Percentiles rank a stretch among this genome's conserved stretches.
Evolutionary conservation across 345 rosid genomes (phyloP).

Genomic region (Eutrema yunnanense): DNA sequence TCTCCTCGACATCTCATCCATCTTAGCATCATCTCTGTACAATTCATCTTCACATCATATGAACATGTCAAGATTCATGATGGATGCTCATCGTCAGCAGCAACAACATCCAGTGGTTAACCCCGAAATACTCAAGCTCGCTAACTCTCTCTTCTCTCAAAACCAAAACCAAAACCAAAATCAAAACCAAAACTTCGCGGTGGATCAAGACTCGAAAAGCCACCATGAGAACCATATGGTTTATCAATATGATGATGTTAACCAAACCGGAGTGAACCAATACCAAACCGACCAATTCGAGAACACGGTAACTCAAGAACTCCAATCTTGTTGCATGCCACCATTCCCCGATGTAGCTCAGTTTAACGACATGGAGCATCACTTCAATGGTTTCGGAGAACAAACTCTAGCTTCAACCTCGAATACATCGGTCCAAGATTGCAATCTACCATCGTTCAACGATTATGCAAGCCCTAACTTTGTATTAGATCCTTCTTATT

Average conservation of each 20-base stretch:
- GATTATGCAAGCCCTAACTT: slow-evolving; percentile 18
- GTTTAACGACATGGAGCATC: background rate
- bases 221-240: background rate
- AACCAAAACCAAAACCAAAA: slow-evolving; percentile 25
- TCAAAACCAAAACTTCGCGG: slow-evolving; percentile 1
- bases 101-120: slow-evolving; percentile 22
- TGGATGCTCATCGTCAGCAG: slow-evolving; percentile 32
- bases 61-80: slow-evolving; percentile 43
- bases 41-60: slow-evolving; percentile 38
- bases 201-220: slow-evolving; percentile 13
- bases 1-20: slow-evolving; percentile 62
- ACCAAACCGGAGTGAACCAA: slow-evolving; percentile 10
- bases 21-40: slow-evolving; percentile 43
- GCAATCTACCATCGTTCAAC: slow-evolving; percentile 29
- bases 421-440: slow-evolving; percentile 20
- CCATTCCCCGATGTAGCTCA: slow-evolving; percentile 34
- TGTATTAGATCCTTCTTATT: slow-evolving; percentile 36
- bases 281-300: slow-evolving; percentile 16
- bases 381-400: slow-evolving; percentile 16
- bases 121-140: slow-evolving; percentile 35
- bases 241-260: slow-evolving; percentile 15
- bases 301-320: slow-evolving; percentile 22
- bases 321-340: slow-evolving; percentile 28
- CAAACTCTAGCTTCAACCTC: slow-evolving; percentile 21
- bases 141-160: slow-evolving; percentile 23